Evolutionary conservation across 1,284 basidiomycete genomes (phyloP), one percentile per base, ranked within the genome.

Genomic region (Ganoderma multipileum): DNA sequence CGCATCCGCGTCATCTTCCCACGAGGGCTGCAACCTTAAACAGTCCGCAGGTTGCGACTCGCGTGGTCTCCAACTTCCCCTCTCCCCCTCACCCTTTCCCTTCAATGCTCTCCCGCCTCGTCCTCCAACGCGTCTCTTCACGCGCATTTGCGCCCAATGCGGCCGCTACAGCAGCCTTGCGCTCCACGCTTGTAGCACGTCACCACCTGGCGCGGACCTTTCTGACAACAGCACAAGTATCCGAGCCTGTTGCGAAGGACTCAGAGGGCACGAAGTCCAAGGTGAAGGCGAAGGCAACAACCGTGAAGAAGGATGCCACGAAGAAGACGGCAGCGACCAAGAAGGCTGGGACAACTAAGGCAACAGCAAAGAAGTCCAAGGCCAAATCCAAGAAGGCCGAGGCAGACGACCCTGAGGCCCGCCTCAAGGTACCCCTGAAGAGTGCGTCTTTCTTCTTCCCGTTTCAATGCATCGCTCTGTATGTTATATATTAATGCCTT

Each of bases 121-220:
- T 57, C 2, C 33, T 57, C 62, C 58, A 60, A 60, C 71, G 71
- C 67, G 71, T 70, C n/a, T 30, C 70, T 26, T 42, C 63, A 20
- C 71, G 68, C 63, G 57, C 26, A 0, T 54, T 65, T 55, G 63
- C 65, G 64, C 55, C 60, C 4, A 28, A 28, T n/a, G 44, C 44
- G 23, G 33, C 50, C 20, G 20, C 16, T 12, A 9, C 55, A 16
- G 65, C 26, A 2, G 50, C 41, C 12, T 26, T 64, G 28, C 66
- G 61, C n/a, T 7, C 38, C 18, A 47, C 50, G n/a, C 16, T 42
- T 18, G 26, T 59, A 23, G 63, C 65, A 52, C 68, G 63, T 61
- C 64, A 68, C 57, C 68, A 59, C 12, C 52, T 63, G 23, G 63
- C 67, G 47, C 68, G 71, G 50, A 68, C 71, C 23, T 68, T 68